Evolutionary conservation across 352 stramenopile species (phyloP), one percentile per base, ranked within the genome.

Genomic region (Pythium periplocum): DNA sequence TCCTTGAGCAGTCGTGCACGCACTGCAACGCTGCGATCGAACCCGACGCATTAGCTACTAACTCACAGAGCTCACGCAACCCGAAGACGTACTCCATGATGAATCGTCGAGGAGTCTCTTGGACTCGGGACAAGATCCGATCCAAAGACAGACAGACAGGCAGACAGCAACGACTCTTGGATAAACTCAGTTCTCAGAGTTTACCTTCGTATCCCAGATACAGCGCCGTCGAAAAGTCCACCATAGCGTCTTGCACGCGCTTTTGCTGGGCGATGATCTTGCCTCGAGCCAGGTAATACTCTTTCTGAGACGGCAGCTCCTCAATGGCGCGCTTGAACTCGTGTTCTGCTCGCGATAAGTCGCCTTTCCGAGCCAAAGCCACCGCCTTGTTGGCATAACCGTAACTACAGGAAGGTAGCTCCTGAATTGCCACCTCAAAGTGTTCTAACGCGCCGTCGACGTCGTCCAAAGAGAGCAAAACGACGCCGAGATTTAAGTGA

Each of bases 201-300:
- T 86, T 85, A 12, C 73, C 78, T 48, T 84, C 75, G 48, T 87
- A 90, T 11, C 81, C 81, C 11, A 92, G 66, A 51, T 76, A 73
- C 30, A 92, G 65, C 10, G 77, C 81, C 0, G 78, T 87, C 10
- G 78, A 85, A 58, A 88, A 92, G 48, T 92, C 75, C 34, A 90
- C 75, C 78, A 92, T 87, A 2, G 81, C 78, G 48, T 90, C 81
- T 41, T 90, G 78, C 45, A 90, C 55, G 3, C 76, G 76, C 61
- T 87, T 88, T 39, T 88, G 81, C 45, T 83, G 59, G 35, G 81
- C 74, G 40, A 90, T 70, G 42, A 92, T 73, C 57, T 85, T 84
- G 38, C 76, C 81, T 3, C 77, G 61, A 9, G 72, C 70, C 12
- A 90, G 49, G 43, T 88, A 92, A 51, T 83, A 90, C 48, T 83